These are phyloP conservation scores for Triticum aestivum DNA, from an alignment of 176 grass and related monocot species.

Conservation along the genomic window DNA sequence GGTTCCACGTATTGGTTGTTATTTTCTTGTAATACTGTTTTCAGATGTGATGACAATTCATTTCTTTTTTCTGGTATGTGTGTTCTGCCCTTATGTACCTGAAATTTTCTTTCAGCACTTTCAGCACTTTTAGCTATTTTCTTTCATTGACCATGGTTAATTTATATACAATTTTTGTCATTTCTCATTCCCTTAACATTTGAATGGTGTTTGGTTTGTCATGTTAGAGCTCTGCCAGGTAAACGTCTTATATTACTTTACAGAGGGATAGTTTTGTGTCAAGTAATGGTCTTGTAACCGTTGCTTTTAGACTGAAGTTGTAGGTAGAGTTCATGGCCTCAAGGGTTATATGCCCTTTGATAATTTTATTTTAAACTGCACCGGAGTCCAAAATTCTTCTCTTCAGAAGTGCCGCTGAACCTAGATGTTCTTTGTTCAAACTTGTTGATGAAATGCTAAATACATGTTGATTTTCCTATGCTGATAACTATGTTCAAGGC, in stretches of 20 bases:
- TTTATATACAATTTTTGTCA: background rate
- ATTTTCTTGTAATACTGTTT: conserved; percentile 95
- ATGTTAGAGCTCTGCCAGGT: background rate
- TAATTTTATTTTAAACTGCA: background rate
- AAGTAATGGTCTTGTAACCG: background rate
- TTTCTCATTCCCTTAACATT: background rate
- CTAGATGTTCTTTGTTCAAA: conserved; percentile 12
- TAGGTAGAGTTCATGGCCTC: background rate
- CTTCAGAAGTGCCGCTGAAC: conserved; percentile 7
- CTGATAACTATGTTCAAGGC: background rate
- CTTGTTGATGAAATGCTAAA: background rate
- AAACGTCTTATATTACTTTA: too few relatives aligned
- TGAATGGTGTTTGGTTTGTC: background rate
- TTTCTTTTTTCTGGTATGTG: conserved; percentile 98
- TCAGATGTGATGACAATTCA: conserved; percentile 98
- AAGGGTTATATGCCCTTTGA: background rate
- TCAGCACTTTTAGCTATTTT: background rate
- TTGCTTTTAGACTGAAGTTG: background rate
- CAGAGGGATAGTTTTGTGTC: background rate
- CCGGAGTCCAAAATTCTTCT: background rate
- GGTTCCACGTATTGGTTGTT: conserved; percentile 74
- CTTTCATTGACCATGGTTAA: background rate
- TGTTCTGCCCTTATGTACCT: conserved; percentile 20
- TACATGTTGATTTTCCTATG: background rate
- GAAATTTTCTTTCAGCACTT: background rate